Conservation (phyloP, 768 basidiomycete genomes). For the Lentinus tigrinus region DNA sequence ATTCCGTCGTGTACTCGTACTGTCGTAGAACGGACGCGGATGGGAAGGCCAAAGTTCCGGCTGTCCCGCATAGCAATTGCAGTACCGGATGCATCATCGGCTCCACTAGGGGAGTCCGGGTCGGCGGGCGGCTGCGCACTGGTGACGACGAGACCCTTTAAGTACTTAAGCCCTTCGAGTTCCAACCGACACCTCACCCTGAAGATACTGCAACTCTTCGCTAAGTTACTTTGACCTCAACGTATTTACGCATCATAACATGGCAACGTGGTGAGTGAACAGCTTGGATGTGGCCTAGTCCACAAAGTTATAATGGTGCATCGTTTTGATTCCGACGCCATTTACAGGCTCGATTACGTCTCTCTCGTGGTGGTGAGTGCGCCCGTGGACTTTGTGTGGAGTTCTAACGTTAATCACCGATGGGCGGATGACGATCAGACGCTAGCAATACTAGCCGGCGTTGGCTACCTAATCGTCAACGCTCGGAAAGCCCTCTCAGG, state of each 20-base stretch:
- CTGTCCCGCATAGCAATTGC: too few relatives aligned
- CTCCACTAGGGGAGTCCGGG: too few relatives aligned
- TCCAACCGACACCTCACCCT: too few relatives aligned
- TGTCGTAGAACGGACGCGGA: too few relatives aligned
- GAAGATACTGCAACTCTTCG: background rate
- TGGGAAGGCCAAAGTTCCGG: too few relatives aligned
- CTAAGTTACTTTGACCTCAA: background rate
- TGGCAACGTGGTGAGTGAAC: conserved; percentile 3
- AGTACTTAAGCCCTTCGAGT: too few relatives aligned
- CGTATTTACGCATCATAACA: background rate
- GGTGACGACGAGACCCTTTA: too few relatives aligned
- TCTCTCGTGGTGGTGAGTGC: conserved; percentile 39
- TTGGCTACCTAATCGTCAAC: background rate
- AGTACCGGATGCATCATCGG: too few relatives aligned
- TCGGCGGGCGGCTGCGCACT: too few relatives aligned
- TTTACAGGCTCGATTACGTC: conserved; percentile 41
- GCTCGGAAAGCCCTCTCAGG: conserved; percentile 36
- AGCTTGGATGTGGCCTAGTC: too few relatives aligned
- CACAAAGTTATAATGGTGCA: background rate
- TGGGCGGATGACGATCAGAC: background rate
- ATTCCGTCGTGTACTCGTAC: too few relatives aligned
- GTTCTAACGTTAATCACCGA: background rate
- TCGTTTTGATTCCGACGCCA: background rate
- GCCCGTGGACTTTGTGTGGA: background rate
- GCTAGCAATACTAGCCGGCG: background rate